These are phyloP conservation scores for Rhizopus stolonifer DNA, from an alignment of 371 early-diverging fungal species.

Conservation along the genomic window DNA sequence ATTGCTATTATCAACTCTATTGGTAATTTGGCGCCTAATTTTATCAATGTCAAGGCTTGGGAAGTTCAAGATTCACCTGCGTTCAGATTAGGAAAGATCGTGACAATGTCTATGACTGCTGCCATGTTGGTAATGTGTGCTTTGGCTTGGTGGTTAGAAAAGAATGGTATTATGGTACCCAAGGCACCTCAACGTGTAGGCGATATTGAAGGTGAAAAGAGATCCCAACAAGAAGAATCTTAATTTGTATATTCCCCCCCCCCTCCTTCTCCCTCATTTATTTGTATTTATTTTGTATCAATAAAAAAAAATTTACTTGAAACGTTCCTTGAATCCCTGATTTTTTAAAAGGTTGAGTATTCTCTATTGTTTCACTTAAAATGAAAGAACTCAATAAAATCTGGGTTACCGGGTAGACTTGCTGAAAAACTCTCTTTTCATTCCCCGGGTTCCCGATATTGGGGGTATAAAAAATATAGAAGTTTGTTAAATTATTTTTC, in stretches of 20 bases:
- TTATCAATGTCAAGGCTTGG: constrained; percentile 38
- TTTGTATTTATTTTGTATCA: not conserved
- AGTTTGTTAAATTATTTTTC: too few species aligned
- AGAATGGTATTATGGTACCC: constrained; percentile 31
- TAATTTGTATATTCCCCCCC: constrained; percentile 5
- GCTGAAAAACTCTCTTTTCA: too few species aligned
- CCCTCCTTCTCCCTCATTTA: not conserved
- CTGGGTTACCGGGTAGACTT: too few species aligned
- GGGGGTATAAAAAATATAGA: too few species aligned
- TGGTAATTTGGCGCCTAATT: constrained; percentile 42
- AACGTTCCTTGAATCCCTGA: too few species aligned
- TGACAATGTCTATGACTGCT: constrained; percentile 34
- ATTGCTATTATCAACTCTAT: constrained; percentile 41
- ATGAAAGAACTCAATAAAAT: too few species aligned
- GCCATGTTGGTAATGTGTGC: constrained; percentile 27
- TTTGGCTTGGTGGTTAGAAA: constrained; percentile 21
- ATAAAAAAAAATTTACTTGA: too few species aligned
- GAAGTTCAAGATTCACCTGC: constrained; percentile 24
- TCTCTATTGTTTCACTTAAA: too few species aligned
- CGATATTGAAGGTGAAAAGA: constrained; percentile 29
- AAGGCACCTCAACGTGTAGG: constrained; percentile 31
- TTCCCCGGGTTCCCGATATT: too few species aligned
- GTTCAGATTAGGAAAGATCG: constrained; percentile 39
- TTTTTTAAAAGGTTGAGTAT: too few species aligned
- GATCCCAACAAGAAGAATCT: constrained; percentile 20